phyloP scores from a whole-genome alignment of 768 basidiomycete species.

The Polyporus arcularius region DNA sequence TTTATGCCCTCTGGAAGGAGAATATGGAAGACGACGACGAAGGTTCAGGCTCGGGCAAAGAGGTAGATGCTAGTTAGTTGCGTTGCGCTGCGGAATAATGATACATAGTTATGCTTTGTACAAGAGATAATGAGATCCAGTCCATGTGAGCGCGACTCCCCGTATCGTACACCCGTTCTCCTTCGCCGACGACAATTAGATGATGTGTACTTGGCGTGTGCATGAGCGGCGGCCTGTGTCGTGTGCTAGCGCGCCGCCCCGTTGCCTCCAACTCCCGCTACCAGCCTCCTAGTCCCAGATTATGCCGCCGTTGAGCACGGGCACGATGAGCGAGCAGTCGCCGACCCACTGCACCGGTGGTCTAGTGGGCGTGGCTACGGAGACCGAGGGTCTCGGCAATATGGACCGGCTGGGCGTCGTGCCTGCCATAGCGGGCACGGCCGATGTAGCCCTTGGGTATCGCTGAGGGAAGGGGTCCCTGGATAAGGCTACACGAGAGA shows the following conservation, averaged over 20 bases:
- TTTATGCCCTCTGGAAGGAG: conserved; percentile 81
- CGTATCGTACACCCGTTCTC: background rate
- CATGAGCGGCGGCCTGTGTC: background rate
- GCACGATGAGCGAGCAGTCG: conserved; percentile 16
- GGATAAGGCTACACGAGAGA: conserved; percentile 4
- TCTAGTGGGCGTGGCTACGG: conserved; percentile 5
- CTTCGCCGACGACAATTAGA: no score
- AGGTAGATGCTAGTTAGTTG: conserved; percentile 18
- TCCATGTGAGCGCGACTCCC: background rate
- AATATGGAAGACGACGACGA: conserved; percentile 47
- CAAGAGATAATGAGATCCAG: background rate
- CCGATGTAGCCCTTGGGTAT: conserved; percentile 25
- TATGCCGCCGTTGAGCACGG: conserved; percentile 18
- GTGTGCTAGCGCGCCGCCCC: background rate
- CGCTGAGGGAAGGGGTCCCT: conserved; percentile 20
- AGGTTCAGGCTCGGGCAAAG: conserved; percentile 8
- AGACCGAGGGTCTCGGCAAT: conserved; percentile 6
- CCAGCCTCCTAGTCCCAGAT: conserved; percentile 13
- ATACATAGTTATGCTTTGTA: conserved; percentile 11
- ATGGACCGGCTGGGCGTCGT: conserved; percentile 15
- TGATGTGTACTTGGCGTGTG: no score
- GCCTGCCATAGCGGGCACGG: conserved; percentile 17
- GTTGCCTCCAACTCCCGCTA: background rate
- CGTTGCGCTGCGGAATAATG: conserved; percentile 6
- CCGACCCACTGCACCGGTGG: background rate